Base-by-base conservation (phyloP, 768 basidiomycete species). In the Kwoniella newhampshirensis region DNA sequence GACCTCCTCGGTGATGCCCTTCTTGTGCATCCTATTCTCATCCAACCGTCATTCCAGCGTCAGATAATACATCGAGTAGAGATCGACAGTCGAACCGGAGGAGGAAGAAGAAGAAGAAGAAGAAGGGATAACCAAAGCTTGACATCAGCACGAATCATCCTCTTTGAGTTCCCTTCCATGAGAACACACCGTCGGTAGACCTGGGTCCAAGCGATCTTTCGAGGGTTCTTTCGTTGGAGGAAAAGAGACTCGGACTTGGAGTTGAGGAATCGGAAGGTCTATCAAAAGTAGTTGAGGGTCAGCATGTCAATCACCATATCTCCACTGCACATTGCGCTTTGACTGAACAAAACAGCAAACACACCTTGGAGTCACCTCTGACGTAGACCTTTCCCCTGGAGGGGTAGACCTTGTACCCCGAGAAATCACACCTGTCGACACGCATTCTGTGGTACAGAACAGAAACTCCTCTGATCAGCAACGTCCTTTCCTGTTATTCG, bases 211-310 rank as follows among this genome's bases (percentile, higher is more conserved):
- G 94, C 87, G 81, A 98, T 92, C 85, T 98, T 98, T 77, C 96
- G 90, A 50, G 96, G 96, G 83, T 99, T 98, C 83, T 99, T 99
- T 82, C 94, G 89, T 80, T 99, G 96, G 57, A 89, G 82, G 86
- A 98, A 98, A 66, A 99, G 87, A 60, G 94, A 97, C 61, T 92
- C 84, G 75, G 86, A 89, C 85, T 98, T 98, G 64, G 89, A 89
- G 77, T 79, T 82, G 68, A 87, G 82, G 81, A 98, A 98, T 78
- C 94, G 91, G 88, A 94, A 97, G 77, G 91, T 84, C 91, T 94
- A 72, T 21, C n/a, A n/a, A n/a, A n/a, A n/a, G n/a, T n/a, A n/a
- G n/a, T 15, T 15, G 28, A 30, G 25, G 21, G 21, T 9, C 8
- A 8, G 23, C 32, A 25, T 7, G 17, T 12, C 27, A 12, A 26